A percentile compares a stretch with the other conserved stretches of the same genome.
phyloP scores from a whole-genome alignment of 2,329 filamentous ascomycete genomes.

The Cercospora brassicicola region DNA sequence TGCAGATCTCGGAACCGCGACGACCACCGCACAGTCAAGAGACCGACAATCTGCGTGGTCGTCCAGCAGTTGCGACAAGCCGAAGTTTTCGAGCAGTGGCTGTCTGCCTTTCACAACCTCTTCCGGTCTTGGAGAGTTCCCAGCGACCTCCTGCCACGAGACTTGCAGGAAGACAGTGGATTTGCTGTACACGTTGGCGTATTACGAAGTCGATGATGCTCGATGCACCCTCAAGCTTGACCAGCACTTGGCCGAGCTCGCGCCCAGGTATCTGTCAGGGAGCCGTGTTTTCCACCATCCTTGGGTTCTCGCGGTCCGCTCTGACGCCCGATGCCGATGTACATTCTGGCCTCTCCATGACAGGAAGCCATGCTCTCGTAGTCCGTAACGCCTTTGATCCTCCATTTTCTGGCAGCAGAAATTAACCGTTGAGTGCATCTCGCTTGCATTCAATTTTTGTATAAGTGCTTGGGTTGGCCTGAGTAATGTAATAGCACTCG shows the following conservation, averaged over 20 bases:
- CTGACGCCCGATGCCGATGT: background rate
- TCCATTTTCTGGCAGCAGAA: background rate
- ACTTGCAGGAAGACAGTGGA: conserved; percentile 64
- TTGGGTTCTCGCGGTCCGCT: background rate
- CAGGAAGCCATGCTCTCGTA: background rate
- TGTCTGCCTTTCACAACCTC: conserved; percentile 62
- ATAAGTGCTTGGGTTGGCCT: conserved; percentile 9
- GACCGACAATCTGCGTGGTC: conserved; percentile 71
- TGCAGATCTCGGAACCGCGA: conserved; percentile 57
- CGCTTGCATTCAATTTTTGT: conserved; percentile 10
- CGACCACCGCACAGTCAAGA: conserved; percentile 1
- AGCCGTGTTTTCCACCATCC: background rate
- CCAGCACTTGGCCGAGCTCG: background rate
- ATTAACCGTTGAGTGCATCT: conserved; percentile 2
- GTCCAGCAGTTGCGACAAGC: conserved; percentile 86
- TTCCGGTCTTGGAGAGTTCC: conserved; percentile 79
- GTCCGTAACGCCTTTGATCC: background rate
- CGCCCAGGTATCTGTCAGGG: background rate
- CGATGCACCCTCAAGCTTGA: background rate
- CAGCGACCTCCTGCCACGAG: conserved; percentile 60
- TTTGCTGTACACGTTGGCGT: conserved; percentile 82
- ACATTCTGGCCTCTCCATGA: background rate
- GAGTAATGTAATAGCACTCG: conserved; percentile 14
- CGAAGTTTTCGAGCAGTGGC: conserved; percentile 81
- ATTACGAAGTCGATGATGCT: conserved; percentile 40